A percentile compares a stretch with the other conserved stretches of the same genome.
phyloP scores from a whole-genome alignment of 768 basidiomycete genomes.

The Phlebiopsis flavidoalba region DNA sequence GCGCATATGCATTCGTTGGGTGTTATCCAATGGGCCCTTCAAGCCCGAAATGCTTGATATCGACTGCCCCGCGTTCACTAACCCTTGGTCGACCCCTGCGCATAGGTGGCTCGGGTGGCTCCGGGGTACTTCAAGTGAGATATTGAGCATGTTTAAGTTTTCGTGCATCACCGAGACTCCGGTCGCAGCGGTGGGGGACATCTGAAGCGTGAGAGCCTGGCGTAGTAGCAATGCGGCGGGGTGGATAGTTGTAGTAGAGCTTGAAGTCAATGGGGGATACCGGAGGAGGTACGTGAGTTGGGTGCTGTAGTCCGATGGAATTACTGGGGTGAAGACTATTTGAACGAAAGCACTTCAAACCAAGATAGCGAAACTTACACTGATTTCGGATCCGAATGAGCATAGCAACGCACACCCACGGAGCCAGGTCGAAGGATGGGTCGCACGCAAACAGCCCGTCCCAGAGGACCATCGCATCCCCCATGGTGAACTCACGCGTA shows the following conservation, averaged over 20 bases:
- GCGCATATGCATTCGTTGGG: conserved; percentile 14
- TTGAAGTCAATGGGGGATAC: conserved; percentile 53
- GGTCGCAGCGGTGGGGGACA: conserved; percentile 66
- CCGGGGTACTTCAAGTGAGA: conserved; percentile 61
- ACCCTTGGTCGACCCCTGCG: conserved; percentile 31
- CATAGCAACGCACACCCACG: conserved; percentile 93
- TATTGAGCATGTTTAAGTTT: conserved; percentile 73
- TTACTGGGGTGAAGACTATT: conserved; percentile 45
- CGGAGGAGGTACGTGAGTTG: conserved; percentile 82
- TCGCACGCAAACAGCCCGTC: conserved; percentile 92
- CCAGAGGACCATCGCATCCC: conserved; percentile 86
- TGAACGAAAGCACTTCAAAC: conserved; percentile 1
- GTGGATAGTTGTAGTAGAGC: conserved; percentile 30
- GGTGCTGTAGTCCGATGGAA: conserved; percentile 80
- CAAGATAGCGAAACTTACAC: conserved; percentile 41
- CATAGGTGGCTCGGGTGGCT: conserved; percentile 24
- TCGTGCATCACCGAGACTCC: conserved; percentile 79
- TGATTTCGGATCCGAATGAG: conserved; percentile 89
- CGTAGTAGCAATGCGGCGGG: conserved; percentile 69
- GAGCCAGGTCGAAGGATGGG: conserved; percentile 68
- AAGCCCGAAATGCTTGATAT: conserved; percentile 10
- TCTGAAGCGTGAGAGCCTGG: conserved; percentile 78
- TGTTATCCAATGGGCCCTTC: neutral
- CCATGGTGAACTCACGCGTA: conserved; percentile 84
- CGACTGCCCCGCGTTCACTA: conserved; percentile 27